These are phyloP conservation scores for Stagonosporopsis chrysanthemi DNA, from an alignment of 2,329 filamentous ascomycete species.

Conservation along the genomic window DNA sequence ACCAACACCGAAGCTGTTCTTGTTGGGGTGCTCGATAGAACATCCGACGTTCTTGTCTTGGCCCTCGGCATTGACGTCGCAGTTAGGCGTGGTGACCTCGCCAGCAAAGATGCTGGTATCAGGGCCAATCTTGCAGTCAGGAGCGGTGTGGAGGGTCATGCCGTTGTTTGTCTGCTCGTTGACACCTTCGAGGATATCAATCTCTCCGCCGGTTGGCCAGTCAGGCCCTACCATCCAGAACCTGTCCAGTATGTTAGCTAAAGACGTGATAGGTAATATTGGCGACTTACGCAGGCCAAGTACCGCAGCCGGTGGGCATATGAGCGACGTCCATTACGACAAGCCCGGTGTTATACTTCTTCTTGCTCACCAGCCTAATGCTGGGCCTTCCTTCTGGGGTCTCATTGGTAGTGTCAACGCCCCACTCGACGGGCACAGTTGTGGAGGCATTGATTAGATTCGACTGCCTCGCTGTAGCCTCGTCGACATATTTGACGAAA, in stretches of 20 bases:
- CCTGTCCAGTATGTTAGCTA: constrained; percentile 26
- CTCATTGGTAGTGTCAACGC: constrained; percentile 53
- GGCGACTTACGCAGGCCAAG: constrained; percentile 57
- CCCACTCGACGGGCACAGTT: constrained; percentile 52
- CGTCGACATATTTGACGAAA: constrained; percentile 52
- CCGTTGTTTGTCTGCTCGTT: constrained; percentile 52
- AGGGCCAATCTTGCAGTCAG: constrained; percentile 53
- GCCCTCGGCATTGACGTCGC: constrained; percentile 55
- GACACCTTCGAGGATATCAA: constrained; percentile 59
- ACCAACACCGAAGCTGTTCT: constrained; percentile 57
- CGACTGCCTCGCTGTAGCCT: constrained; percentile 47
- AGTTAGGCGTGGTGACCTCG: constrained; percentile 56
- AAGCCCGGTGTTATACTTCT: constrained; percentile 57
- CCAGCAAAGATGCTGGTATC: constrained; percentile 57
- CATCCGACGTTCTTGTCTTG: constrained; percentile 53
- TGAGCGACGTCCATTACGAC: constrained; percentile 60
- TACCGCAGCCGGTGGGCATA: constrained; percentile 60
- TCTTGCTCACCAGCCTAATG: constrained; percentile 57
- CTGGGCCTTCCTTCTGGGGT: constrained; percentile 53
- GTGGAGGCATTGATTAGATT: constrained; percentile 50
- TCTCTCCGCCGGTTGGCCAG: constrained; percentile 53
- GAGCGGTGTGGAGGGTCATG: constrained; percentile 58
- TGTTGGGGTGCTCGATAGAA: constrained; percentile 50
- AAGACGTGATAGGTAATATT: not conserved
- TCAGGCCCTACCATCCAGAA: constrained; percentile 46